Conservation (phyloP, 495 filamentous ascomycete genomes). For the Trichoderma virens region DNA sequence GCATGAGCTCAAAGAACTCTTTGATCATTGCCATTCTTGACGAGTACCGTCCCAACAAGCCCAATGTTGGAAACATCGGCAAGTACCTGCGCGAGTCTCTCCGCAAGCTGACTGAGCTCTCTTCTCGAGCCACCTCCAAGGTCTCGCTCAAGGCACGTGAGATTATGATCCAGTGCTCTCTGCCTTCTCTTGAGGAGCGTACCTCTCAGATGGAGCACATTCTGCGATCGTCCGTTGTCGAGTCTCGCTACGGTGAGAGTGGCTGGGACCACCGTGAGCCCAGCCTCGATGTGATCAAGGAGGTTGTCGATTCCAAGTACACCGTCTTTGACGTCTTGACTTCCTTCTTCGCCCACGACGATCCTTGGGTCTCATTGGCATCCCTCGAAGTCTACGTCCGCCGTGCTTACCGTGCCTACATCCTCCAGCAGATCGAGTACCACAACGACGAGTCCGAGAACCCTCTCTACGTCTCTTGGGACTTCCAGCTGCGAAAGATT, state of each 20-base stretch:
- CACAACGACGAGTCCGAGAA: conserved; percentile 64
- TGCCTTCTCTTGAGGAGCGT: conserved; percentile 92
- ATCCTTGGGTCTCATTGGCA: conserved; percentile 91
- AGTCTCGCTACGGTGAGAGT: conserved; percentile 93
- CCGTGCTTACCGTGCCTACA: conserved; percentile 92
- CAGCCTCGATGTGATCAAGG: conserved; percentile 76
- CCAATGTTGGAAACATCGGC: conserved; percentile 75
- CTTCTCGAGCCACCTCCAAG: conserved; percentile 79
- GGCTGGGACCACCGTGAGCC: conserved; percentile 96
- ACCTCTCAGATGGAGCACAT: conserved; percentile 98
- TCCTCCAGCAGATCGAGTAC: conserved; percentile 81
- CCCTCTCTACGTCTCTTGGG: conserved; percentile 84
- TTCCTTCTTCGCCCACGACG: conserved; percentile 85
- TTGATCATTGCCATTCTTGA: conserved; percentile 86
- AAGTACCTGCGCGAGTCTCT: conserved; percentile 81
- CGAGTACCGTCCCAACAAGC: conserved; percentile 91
- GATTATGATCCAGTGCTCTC: conserved; percentile 90
- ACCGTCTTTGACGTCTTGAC: conserved; percentile 95
- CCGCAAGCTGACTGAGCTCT: conserved; percentile 81
- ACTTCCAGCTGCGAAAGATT: conserved; percentile 88
- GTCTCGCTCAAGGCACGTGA: conserved; percentile 95
- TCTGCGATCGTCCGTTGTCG: conserved; percentile 90
- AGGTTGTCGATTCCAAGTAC: conserved; percentile 96
- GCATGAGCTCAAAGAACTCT: conserved; percentile 88
- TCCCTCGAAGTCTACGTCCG: conserved; percentile 94